phyloP scores from a whole-genome alignment of 352 stramenopile species.

The Saprolegnia parasitica region DNA sequence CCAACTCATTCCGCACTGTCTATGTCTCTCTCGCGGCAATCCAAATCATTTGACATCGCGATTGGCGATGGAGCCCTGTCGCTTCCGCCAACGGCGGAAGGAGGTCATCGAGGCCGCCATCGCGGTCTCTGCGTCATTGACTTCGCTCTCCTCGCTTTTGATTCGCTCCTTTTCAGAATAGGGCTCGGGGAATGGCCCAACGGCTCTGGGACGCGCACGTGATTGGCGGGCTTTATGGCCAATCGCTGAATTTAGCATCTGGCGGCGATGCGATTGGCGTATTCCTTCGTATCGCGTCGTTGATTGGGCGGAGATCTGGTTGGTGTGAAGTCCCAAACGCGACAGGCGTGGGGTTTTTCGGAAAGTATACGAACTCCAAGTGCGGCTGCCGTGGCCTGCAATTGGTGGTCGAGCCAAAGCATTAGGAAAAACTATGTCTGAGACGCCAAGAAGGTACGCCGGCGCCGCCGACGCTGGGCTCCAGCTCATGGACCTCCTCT shows the following conservation, averaged over 20 bases:
- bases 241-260: neutral
- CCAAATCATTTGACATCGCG: too few species aligned
- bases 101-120: neutral
- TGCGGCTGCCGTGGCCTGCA: neutral
- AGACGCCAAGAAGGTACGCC: conserved; percentile 25
- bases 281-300: too few species aligned
- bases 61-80: neutral
- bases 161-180: conserved; percentile 4
- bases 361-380: conserved; percentile 14
- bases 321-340: conserved; percentile 17
- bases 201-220: too few species aligned
- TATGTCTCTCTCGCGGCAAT: too few species aligned
- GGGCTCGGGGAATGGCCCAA: neutral
- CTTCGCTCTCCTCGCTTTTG: neutral
- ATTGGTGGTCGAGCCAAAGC: conserved; percentile 16
- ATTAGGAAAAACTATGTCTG: conserved; percentile 31
- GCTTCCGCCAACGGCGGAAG: neutral
- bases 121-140: neutral
- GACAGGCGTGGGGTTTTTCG: neutral
- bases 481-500: conserved; percentile 25
- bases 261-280: neutral
- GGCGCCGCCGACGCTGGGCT: neutral
- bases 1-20: too few species aligned
- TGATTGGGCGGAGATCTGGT: conserved; percentile 19
- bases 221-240: conserved; percentile 1